Evolutionary conservation across 176 grass and related monocot species (phyloP).

Genomic region (Zea luxurians): DNA sequence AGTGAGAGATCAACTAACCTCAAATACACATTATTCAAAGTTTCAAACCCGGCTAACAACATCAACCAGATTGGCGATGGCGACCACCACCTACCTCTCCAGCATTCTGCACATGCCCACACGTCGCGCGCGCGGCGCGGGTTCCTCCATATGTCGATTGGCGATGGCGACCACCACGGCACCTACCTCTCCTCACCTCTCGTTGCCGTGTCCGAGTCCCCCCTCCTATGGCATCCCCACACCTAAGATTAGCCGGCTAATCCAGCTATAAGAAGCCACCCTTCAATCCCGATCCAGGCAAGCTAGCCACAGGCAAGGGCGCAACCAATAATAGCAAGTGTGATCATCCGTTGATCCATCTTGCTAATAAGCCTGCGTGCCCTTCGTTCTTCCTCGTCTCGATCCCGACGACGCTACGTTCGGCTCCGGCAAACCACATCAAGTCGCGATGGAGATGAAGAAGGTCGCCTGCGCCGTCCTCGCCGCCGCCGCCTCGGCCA

Average conservation of each 20-base stretch:
- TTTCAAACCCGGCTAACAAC: no score
- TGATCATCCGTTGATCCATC: slow-evolving; percentile 18
- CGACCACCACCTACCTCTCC: background rate
- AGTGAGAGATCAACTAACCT: background rate
- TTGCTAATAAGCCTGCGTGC: slow-evolving; percentile 4
- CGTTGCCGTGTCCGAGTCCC: no score
- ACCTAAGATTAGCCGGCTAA: slow-evolving; percentile 23
- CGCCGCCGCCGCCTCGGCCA: slow-evolving; percentile 48
- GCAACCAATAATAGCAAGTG: slow-evolving; percentile 17
- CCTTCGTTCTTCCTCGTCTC: slow-evolving; percentile 45
- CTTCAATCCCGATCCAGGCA: slow-evolving; percentile 26
- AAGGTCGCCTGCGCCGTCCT: slow-evolving; percentile 78
- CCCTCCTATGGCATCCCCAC: background rate
- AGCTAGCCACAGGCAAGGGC: slow-evolving; percentile 39
- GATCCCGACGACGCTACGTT: background rate
- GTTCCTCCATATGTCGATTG: slow-evolving; percentile 48
- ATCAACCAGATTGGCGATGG: no score
- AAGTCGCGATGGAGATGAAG: slow-evolving; percentile 73
- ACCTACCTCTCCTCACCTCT: background rate
- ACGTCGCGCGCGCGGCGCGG: slow-evolving; percentile 12
- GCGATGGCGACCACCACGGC: slow-evolving; percentile 46
- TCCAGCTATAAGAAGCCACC: slow-evolving; percentile 49
- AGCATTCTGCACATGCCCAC: slow-evolving; percentile 42
- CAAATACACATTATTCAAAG: no score
- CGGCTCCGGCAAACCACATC: background rate